Percentiles rank a stretch among this genome's conserved stretches.
These are phyloP conservation scores for Penicillium palitans DNA, from an alignment of 2,329 filamentous ascomycete genomes.

Conservation along the genomic window DNA sequence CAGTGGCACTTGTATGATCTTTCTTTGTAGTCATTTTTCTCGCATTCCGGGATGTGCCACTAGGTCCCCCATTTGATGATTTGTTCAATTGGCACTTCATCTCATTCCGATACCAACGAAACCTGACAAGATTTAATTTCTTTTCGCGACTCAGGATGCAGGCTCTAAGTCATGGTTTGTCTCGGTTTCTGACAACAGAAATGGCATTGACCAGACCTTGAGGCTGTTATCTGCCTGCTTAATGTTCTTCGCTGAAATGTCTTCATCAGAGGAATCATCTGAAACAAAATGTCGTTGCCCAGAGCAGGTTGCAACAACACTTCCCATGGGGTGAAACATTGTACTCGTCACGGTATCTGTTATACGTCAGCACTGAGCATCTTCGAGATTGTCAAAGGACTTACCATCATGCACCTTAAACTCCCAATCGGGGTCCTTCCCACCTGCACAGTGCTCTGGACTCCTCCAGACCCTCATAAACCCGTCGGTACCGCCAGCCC, in stretches of 20 bases:
- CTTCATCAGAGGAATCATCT: conserved; percentile 18
- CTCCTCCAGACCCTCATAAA: conserved; percentile 53
- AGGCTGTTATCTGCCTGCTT: conserved; percentile 38
- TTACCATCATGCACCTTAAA: conserved; percentile 49
- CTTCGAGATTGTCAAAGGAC: conserved; percentile 8
- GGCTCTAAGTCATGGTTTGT: background rate
- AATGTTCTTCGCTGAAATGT: background rate
- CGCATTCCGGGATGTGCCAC: background rate
- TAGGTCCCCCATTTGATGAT: too few relatives aligned
- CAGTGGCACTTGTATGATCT: background rate
- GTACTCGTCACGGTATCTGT: conserved; percentile 49
- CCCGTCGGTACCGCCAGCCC: conserved; percentile 61
- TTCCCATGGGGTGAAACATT: conserved; percentile 49
- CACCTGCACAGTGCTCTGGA: conserved; percentile 44
- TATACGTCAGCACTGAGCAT: conserved; percentile 16
- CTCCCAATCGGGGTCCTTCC: conserved; percentile 45
- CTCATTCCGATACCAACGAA: background rate
- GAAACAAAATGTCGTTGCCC: conserved; percentile 42
- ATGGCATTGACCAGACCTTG: conserved; percentile 44
- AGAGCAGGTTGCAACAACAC: conserved; percentile 52
- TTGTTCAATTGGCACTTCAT: background rate
- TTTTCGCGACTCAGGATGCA: background rate
- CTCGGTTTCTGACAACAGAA: conserved; percentile 7
- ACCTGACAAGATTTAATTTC: accelerated
- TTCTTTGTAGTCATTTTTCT: too few relatives aligned